phyloP scores from a whole-genome alignment of 495 filamentous ascomycete species.

The Neurospora pannonica region DNA sequence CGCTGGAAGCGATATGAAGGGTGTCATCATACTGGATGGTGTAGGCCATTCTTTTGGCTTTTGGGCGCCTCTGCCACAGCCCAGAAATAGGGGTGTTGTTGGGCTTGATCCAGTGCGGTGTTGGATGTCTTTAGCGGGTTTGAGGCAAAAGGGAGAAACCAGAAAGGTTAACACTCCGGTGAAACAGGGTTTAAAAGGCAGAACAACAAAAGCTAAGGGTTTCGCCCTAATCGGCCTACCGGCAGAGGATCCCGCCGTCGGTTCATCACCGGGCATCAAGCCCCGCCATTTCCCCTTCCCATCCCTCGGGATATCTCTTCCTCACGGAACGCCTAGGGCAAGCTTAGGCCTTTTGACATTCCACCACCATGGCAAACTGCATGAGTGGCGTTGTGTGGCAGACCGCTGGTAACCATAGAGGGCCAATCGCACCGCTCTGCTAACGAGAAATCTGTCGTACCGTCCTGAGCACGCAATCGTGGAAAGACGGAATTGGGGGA shows the following conservation, averaged over 20 bases:
- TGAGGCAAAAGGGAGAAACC: background rate
- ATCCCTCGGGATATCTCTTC: background rate
- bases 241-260: background rate
- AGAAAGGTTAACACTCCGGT: background rate
- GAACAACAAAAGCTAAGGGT: background rate
- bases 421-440: background rate
- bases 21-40: background rate
- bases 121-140: background rate
- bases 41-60: background rate
- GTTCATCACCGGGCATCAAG: background rate
- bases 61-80: background rate
- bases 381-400: background rate
- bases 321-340: background rate
- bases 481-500: background rate
- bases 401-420: background rate
- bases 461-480: background rate
- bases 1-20: background rate
- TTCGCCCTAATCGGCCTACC: background rate
- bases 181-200: background rate
- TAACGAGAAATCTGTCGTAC: background rate
- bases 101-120: background rate
- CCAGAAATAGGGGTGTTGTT: background rate
- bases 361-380: background rate
- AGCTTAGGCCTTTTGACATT: background rate
- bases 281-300: background rate